Conservation (phyloP, 202 grass and related monocot species). For the Schoenoplectus tabernaemontani region DNA sequence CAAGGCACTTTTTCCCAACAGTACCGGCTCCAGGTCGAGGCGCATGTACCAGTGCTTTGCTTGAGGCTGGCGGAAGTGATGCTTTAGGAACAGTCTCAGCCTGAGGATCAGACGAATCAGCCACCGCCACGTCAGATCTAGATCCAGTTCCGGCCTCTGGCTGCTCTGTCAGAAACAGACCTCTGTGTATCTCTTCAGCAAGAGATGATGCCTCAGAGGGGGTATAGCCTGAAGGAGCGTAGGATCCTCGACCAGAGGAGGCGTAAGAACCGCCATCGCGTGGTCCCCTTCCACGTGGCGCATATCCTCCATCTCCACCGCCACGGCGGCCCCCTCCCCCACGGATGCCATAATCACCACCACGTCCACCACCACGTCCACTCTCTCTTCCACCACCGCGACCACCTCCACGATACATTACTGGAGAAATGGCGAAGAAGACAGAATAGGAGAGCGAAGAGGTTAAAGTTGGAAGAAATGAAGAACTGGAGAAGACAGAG, state of each 20-base stretch:
- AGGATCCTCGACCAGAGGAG: no score
- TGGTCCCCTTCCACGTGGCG: background rate
- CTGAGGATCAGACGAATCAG: background rate
- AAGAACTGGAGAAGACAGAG: no score
- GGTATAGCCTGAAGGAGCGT: background rate
- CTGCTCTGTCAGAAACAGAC: slow-evolving; percentile 48
- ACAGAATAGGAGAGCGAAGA: no score
- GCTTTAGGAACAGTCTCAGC: background rate
- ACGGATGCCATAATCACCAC: no score
- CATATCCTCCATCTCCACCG: background rate
- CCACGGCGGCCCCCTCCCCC: background rate
- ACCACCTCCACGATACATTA: slow-evolving; percentile 11
- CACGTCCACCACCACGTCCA: background rate
- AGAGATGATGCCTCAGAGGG: slow-evolving; percentile 9
- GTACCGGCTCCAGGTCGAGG: slow-evolving; percentile 30
- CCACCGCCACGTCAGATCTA: background rate
- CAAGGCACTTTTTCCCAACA: slow-evolving; percentile 24
- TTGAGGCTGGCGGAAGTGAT: slow-evolving; percentile 18
- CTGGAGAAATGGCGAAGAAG: background rate
- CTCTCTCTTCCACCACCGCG: background rate
- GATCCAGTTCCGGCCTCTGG: slow-evolving; percentile 23
- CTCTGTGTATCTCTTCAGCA: slow-evolving; percentile 40
- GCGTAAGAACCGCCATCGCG: background rate
- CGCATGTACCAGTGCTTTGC: slow-evolving; percentile 37
- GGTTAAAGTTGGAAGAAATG: no score